These are phyloP conservation scores for Calvatia gigantea DNA, from an alignment of 768 basidiomycete genomes.

Conservation along the genomic window DNA sequence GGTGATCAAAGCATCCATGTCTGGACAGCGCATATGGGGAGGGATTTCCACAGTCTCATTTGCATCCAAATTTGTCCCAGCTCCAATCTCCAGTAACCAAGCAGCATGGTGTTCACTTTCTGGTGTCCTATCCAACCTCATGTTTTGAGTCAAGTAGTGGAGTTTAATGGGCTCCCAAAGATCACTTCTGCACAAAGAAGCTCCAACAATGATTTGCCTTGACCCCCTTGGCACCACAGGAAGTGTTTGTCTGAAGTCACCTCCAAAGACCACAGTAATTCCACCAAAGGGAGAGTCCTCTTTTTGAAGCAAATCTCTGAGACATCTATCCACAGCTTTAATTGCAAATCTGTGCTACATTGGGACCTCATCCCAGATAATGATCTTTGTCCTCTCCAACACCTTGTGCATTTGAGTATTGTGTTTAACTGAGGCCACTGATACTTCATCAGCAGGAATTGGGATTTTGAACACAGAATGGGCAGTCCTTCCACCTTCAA, in stretches of 20 bases:
- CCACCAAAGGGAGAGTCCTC: neutral
- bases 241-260: neutral
- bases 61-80: neutral
- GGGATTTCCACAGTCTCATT: neutral
- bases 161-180: neutral
- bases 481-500: neutral
- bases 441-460: neutral
- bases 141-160: neutral
- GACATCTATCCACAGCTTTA: neutral
- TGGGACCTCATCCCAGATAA: slow-evolving; percentile 1
- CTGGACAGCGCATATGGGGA: neutral
- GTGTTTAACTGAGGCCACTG: neutral
- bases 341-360: neutral
- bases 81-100: slow-evolving; percentile 2
- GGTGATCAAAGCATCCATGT: neutral
- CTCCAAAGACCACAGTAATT: neutral
- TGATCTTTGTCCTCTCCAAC: neutral
- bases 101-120: neutral
- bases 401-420: neutral
- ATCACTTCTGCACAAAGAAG: neutral
- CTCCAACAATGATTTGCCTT: neutral
- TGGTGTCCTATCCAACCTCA: neutral
- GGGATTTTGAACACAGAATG: neutral
- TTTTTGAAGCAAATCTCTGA: neutral
- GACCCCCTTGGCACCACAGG: slow-evolving; percentile 11